Base-by-base conservation (phyloP, 805 yeast genomes). In the Starmera dryadoides region DNA sequence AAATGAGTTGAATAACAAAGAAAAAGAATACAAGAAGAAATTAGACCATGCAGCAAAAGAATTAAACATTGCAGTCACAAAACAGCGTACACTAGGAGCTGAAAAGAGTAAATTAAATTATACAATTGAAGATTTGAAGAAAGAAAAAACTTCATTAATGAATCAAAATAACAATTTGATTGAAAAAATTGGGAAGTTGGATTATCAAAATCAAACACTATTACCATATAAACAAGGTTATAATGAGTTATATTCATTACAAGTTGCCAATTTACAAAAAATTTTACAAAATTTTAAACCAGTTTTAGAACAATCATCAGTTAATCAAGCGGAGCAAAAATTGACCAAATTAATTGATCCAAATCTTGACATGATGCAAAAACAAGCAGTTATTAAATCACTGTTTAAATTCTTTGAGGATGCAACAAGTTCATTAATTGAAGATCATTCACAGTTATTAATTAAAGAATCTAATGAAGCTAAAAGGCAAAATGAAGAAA, bases 391-490 rank as follows among this genome's bases (percentile, higher is more conserved):
- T 23, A 45, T 62, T 29, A 71, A 71, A 38, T 66, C 78, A 0
- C 59, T 76, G 4, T 67, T 72, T 39, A 68, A 68, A 14, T 81
- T 77, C 49, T 75, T 77, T 45, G 71, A 73, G n/a, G 62, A 79
- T 34, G 87, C 86, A 0, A 69, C 75, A 6, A 75, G 69, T 22
- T 73, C 80, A 3, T 64, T 81, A 8, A 76, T 79, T 3, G 63
- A 69, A 30, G 81, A 79, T 35, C 81, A 79, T 48, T 70, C 72
- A 3, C 46, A 52, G 12, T 35, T 59, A 30, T 31, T 62, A 15
- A 34, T 53, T 12, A 42, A 45, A 20, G 54, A 47, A 33, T 41
- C 34, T 16, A 31, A 34, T 18, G 21, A 35, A n/a, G 35, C 17
- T 8, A n/a, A 11, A 5, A 30, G 30, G 14, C 10, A 15, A 4